Evolutionary conservation across 352 stramenopile genomes (phyloP), one percentile per base, ranked within the genome.

Genomic region (Globisporangium yorkense): DNA sequence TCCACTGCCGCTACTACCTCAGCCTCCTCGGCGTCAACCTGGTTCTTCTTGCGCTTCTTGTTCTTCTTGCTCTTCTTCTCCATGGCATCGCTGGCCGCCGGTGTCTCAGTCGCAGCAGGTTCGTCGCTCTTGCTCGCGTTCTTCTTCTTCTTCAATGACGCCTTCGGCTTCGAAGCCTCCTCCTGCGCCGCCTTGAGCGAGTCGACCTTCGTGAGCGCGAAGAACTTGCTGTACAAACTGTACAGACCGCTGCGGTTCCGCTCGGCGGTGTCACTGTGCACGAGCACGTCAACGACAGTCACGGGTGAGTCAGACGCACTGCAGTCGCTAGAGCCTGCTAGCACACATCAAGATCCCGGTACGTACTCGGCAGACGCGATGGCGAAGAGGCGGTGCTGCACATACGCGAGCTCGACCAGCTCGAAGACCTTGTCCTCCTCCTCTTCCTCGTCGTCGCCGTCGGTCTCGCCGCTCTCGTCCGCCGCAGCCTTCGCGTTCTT

Each of bases 371-470:
- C 81, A 18, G 84, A 84, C 1, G 82, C 84, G 61, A 94, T 86
- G 5, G 62, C 56, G 51, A 94, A 91, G 62, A 94, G 80, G 47
- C 82, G 82, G 64, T 92, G 80, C 71, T 94, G 84, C 54, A 94
- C 72, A 8, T 74, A 61, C 16, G 63, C 70, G 44, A 94, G 54
- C 3, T 92, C 68, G 6, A 92, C 76, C 31, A 74, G 60, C 47
- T 72, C 73, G 46, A 94, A 94, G 3, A 79, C 69, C 60, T 89
- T 89, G 54, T 63, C 47, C 37, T 71, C 71, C 5, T 75, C 65
- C 5, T 75, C 65, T 5, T 87, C 79, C 8, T 83, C 74, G 5
- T 76, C 65, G 16, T 86, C 80, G 6, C 78, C 72, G 3, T 79
- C 72, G 1, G 66, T 71, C 15, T 84, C 72, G 20, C 81, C 77